Evolutionary conservation across 1,284 basidiomycete genomes (phyloP), one percentile per base, ranked within the genome.

Genomic region (Puccinia triticina): DNA sequence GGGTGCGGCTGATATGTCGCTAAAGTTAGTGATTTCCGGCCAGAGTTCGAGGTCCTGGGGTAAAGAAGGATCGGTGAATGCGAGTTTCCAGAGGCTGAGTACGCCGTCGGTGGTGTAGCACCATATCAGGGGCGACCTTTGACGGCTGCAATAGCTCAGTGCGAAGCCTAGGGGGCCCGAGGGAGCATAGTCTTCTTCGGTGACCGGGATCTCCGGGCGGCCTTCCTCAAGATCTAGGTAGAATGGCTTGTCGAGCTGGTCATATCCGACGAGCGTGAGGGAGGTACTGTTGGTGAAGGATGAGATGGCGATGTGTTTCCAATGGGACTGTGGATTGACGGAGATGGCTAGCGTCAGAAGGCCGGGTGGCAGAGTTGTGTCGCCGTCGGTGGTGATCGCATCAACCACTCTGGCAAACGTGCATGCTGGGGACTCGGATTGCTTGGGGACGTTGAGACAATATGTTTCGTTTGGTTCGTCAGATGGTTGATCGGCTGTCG

Each of bases 41-140:
- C 76, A 77, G 43, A 77, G 46, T 50, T 64, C 37, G 32, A 46
- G 26, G 37, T 43, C 40, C 8, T 26, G 3, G 32, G 57, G 40
- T 43, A 66, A 18, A 21, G 26, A 48, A 32, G 57, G 59, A 12
- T 59, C 29, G 32, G 29, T 29, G 1, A 77, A 53, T 48, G 11
- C 2, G 4, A 77, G 37, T 37, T 57, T 82, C 80, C 80, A 82
- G 8, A 76, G 43, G 53, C 40, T 61, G 2, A 82, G 72, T 55
- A 82, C 80, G 32, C 80, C 80, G 66, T 82, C 80, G 16, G 61
- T 66, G 43, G 80, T 82, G 40, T 75, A 82, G 50, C 57, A 75
- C 72, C 80, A 82, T 12, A 76, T 32, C 18, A 76, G 26, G 50
- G 76, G 71, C 12, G 34, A 37, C 32, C 55, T 29, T 32, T 66